These are phyloP conservation scores for Fusarium ambrosium DNA, from an alignment of 2,329 filamentous ascomycete species.

Conservation along the genomic window DNA sequence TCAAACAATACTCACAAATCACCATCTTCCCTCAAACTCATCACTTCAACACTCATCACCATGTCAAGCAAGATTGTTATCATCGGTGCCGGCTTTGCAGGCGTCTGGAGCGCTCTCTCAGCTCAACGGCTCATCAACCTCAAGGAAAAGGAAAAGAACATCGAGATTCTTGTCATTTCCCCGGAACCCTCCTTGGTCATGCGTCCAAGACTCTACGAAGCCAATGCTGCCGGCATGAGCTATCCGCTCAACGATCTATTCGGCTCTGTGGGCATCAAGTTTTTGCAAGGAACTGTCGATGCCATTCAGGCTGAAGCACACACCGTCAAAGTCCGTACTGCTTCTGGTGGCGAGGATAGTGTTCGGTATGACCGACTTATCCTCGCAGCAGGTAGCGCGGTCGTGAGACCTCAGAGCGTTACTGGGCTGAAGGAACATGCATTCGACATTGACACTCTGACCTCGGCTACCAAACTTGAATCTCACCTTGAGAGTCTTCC, in stretches of 20 bases:
- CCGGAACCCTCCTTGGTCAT: constrained; percentile 50
- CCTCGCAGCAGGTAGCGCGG: constrained; percentile 53
- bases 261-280: constrained; percentile 42
- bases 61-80: constrained; percentile 25
- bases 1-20: neutral
- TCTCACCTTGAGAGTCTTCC: constrained; percentile 44
- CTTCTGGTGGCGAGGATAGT: neutral
- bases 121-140: constrained; percentile 23
- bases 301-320: constrained; percentile 35
- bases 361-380: constrained; percentile 51
- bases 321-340: constrained; percentile 23
- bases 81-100: constrained; percentile 22
- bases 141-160: neutral
- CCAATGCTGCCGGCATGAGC: constrained; percentile 42
- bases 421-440: constrained; percentile 49
- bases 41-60: neutral
- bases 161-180: constrained; percentile 52
- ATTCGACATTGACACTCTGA: constrained; percentile 53
- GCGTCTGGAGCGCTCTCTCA: constrained; percentile 32
- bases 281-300: constrained; percentile 41
- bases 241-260: constrained; percentile 42
- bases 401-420: constrained; percentile 44
- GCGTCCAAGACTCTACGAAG: constrained; percentile 53
- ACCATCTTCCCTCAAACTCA: neutral
- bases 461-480: constrained; percentile 45